Evolutionary conservation across 2,329 filamentous ascomycete genomes (phyloP), one percentile per base, ranked within the genome.

Genomic region (Beauveria scarabaeidicola): DNA sequence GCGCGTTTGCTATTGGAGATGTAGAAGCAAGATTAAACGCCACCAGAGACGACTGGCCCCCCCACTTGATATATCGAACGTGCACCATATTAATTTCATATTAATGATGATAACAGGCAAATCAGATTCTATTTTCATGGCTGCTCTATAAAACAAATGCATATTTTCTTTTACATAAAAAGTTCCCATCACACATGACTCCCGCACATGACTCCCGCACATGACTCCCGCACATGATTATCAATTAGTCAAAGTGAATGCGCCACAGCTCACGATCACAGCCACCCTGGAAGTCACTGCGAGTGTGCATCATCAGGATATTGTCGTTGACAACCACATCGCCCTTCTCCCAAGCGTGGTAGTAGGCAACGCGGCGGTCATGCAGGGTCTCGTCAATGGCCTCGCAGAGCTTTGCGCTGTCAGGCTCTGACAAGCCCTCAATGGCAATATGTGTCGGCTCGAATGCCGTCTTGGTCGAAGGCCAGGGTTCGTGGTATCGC

Each of bases 401-500:
- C 2, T 73, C 69, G 27, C 73, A 77, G 5, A 78, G 66, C 1
- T 72, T 64, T 0, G 64, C 60, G 41, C 72, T 70, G n/a, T 75
- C 72, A 0, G 66, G 25, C 6, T 64, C 58, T 11, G 63, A 54
- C 1, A 66, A 70, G 1, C 67, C 70, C 25, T 80, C 78, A 23
- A 81, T 76, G 0, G 64, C 68, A 0, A 80, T 70, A 6, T 73
- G 63, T 0, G 75, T 79, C 1, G 77, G 73, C 8, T 78, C 76
- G 48, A 81, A 83, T 15, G 69, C 70, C 0, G 81, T 82, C 67
- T 77, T 79, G n/a, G 69, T 72, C 48, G 76, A 70, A 0, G 78
- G 77, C 80, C 80, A 83, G 0, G 78, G 78, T 63, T 83, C 78
- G 61, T 83, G 80, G 65, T 78, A 84, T 23, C 80, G 75, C 5